phyloP scores from a whole-genome alignment of 163 green algal species.

The Picocystis sp. region DNA sequence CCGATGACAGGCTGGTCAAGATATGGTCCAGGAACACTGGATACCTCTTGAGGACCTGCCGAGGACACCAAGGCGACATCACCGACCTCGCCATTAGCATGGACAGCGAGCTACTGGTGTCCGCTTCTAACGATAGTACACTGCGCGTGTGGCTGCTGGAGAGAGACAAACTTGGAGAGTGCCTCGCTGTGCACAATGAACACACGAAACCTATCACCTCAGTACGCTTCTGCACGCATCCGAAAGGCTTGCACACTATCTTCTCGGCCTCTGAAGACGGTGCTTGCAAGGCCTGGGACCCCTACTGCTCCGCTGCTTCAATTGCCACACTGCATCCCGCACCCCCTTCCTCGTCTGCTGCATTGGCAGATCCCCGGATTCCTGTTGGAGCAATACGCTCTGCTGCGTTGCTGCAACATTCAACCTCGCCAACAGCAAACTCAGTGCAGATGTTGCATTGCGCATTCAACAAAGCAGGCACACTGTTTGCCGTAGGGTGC shows the following conservation, averaged over 20 bases:
- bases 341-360: too few relatives aligned
- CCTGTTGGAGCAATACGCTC: too few relatives aligned
- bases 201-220: conserved; percentile 37
- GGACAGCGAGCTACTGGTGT: conserved; percentile 43
- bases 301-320: too few relatives aligned
- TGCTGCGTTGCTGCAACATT: too few relatives aligned
- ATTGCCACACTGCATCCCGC: too few relatives aligned
- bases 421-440: too few relatives aligned
- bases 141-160: conserved; percentile 49
- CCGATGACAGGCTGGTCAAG: conserved; percentile 67
- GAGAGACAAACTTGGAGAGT: conserved; percentile 24
- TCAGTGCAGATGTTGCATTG: too few relatives aligned
- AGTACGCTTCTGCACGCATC: conserved; percentile 44
- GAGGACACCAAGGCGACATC: conserved; percentile 54
- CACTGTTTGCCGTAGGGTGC: too few relatives aligned
- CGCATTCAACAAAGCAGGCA: too few relatives aligned
- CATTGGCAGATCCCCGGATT: too few relatives aligned
- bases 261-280: conserved; percentile 24
- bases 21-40: conserved; percentile 52
- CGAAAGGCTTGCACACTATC: conserved; percentile 23
- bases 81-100: conserved; percentile 50
- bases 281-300: too few relatives aligned
- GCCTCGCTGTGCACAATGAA: conserved; percentile 39
- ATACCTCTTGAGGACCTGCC: conserved; percentile 36
- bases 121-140: conserved; percentile 30